A percentile compares a stretch with the other conserved stretches of the same genome.
These are phyloP conservation scores for Fragaria ananassa DNA, from an alignment of 306 rosid genomes.

Conservation along the genomic window DNA sequence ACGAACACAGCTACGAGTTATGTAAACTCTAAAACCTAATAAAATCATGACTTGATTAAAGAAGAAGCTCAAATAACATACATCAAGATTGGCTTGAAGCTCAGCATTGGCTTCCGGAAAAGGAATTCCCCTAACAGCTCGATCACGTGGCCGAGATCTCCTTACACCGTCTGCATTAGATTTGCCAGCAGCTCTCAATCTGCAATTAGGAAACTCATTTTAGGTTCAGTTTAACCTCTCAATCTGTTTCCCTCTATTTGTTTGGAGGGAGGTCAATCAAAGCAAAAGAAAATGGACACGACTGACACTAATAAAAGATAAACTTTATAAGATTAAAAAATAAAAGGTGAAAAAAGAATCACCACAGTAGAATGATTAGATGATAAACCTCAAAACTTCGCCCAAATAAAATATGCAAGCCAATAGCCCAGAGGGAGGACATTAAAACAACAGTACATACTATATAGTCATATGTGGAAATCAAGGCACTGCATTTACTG, in stretches of 20 bases:
- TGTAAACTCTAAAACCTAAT: neutral
- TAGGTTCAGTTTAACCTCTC: conserved; percentile 20
- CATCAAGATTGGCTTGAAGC: conserved; percentile 91
- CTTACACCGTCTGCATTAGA: conserved; percentile 71
- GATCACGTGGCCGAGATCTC: conserved; percentile 80
- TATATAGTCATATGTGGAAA: neutral
- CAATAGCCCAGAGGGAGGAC: neutral
- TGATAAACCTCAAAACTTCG: neutral
- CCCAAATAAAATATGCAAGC: neutral
- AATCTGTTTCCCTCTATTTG: neutral
- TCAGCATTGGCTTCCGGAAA: conserved; percentile 95
- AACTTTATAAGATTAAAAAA: neutral
- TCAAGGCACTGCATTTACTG: neutral
- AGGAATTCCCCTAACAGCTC: conserved; percentile 70
- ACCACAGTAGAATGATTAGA: neutral
- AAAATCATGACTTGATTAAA: conserved; percentile 7
- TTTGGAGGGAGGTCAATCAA: neutral
- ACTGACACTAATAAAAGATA: neutral
- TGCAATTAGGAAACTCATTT: conserved; percentile 39
- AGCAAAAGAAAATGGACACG: neutral
- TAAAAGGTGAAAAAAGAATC: neutral
- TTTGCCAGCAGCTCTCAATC: conserved; percentile 87
- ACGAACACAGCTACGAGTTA: neutral
- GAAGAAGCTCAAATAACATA: conserved; percentile 37
- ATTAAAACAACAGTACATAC: neutral